phyloP scores from a whole-genome alignment of 2,329 filamentous ascomycete genomes.

The Colletotrichum sp. region DNA sequence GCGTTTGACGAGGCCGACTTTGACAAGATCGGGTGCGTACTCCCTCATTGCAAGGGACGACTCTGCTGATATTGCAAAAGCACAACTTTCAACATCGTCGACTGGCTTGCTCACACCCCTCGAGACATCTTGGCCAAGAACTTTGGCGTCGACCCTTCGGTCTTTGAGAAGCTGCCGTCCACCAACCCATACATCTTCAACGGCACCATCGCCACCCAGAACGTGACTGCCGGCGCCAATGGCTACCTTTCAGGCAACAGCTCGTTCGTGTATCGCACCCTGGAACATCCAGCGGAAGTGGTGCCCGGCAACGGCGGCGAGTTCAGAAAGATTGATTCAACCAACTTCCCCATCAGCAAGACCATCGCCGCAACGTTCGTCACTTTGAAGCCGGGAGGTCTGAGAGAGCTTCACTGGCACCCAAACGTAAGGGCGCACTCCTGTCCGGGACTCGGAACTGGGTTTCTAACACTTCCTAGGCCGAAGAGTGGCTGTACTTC shows the following conservation, averaged over 20 bases:
- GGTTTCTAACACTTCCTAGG: conserved; percentile 38
- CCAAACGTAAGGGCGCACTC: conserved; percentile 57
- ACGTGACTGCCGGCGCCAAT: conserved; percentile 49
- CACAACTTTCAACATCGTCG: conserved; percentile 75
- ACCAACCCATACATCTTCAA: conserved; percentile 68
- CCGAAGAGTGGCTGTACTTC: conserved; percentile 76
- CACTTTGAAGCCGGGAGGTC: conserved; percentile 64
- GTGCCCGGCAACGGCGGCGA: conserved; percentile 67
- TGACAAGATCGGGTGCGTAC: conserved; percentile 58
- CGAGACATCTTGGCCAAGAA: conserved; percentile 69
- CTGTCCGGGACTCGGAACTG: neutral
- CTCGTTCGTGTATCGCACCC: conserved; percentile 67
- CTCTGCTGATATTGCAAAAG: conserved; percentile 32
- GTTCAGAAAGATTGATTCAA: conserved; percentile 69
- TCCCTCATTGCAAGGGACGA: neutral
- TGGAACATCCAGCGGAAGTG: conserved; percentile 58
- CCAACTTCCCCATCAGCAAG: conserved; percentile 69
- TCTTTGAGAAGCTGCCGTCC: conserved; percentile 63
- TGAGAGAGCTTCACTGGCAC: conserved; percentile 74
- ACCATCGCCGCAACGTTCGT: conserved; percentile 71
- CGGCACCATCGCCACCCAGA: conserved; percentile 52
- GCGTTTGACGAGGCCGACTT: conserved; percentile 73
- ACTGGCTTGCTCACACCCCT: conserved; percentile 73
- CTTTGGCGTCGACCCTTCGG: conserved; percentile 65
- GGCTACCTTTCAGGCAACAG: conserved; percentile 49